Conservation (phyloP, 306 rosid genomes). For the Argentina anserina region DNA sequence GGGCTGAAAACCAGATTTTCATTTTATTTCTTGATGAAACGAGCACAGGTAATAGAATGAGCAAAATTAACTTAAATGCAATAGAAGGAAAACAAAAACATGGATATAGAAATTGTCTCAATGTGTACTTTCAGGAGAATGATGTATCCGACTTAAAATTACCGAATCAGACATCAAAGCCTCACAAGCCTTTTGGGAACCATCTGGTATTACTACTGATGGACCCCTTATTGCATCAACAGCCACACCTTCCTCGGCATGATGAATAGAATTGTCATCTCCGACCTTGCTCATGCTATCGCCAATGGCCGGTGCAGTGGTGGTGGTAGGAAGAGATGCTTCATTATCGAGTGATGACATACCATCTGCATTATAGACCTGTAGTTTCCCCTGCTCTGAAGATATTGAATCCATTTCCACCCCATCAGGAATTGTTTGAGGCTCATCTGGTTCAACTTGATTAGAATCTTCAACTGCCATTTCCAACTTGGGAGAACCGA, state of each 20-base stretch:
- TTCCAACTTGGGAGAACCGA: constrained; percentile 25
- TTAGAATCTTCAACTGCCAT: constrained; percentile 28
- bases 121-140: constrained; percentile 99
- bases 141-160: constrained; percentile 99
- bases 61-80: constrained; percentile 24
- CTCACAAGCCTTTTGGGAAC: constrained; percentile 83
- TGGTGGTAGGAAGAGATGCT: constrained; percentile 17
- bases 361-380: constrained; percentile 34
- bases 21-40: constrained; percentile 39
- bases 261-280: constrained; percentile 21
- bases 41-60: constrained; percentile 24
- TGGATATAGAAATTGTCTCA: constrained; percentile 91
- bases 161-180: constrained; percentile 90
- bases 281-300: constrained; percentile 29
- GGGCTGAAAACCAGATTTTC: constrained; percentile 18
- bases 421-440: constrained; percentile 24
- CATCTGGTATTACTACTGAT: constrained; percentile 51
- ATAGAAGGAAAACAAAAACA: constrained; percentile 28
- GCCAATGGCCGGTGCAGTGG: constrained; percentile 24
- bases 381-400: constrained; percentile 38
- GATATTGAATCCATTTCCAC: constrained; percentile 33
- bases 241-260: constrained; percentile 44
- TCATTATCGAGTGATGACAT: constrained; percentile 16
- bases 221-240: constrained; percentile 56
- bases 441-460: constrained; percentile 40